These are phyloP conservation scores for Pseudocercospora cruenta DNA, from an alignment of 2,329 filamentous ascomycete genomes.

Conservation along the genomic window DNA sequence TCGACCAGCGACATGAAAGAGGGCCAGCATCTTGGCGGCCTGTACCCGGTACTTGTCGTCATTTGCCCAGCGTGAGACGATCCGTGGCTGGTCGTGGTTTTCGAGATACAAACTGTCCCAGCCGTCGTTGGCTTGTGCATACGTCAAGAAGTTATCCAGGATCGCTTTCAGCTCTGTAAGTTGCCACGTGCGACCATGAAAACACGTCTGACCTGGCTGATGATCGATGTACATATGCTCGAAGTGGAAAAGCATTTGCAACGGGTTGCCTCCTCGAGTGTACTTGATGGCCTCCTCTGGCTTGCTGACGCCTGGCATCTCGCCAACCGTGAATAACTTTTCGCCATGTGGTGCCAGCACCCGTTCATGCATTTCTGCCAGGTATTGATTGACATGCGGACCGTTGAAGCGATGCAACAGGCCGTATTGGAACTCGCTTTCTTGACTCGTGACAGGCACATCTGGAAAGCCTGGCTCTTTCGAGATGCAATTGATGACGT, in stretches of 20 bases:
- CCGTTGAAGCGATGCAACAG: slow-evolving; percentile 29
- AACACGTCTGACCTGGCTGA: slow-evolving; percentile 44
- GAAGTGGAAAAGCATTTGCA: slow-evolving; percentile 74
- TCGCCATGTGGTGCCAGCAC: slow-evolving; percentile 44
- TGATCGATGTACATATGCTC: slow-evolving; percentile 58
- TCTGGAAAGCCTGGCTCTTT: slow-evolving; percentile 48
- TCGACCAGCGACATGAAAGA: slow-evolving; percentile 20
- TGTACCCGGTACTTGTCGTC: slow-evolving; percentile 56
- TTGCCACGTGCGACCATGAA: slow-evolving; percentile 57
- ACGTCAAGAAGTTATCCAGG: slow-evolving; percentile 39
- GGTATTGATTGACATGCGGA: background rate
- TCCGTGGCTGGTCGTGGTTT: slow-evolving; percentile 66
- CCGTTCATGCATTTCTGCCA: slow-evolving; percentile 11
- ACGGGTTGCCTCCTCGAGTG: slow-evolving; percentile 55
- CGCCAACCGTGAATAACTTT: slow-evolving; percentile 51
- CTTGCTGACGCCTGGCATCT: slow-evolving; percentile 52
- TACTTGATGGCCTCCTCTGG: slow-evolving; percentile 19
- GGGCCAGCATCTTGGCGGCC: slow-evolving; percentile 59
- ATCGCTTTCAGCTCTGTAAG: slow-evolving; percentile 51
- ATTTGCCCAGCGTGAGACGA: slow-evolving; percentile 62
- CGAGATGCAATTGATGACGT: slow-evolving; percentile 53
- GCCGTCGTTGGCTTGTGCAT: slow-evolving; percentile 43
- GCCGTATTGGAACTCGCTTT: slow-evolving; percentile 27
- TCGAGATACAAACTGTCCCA: slow-evolving; percentile 69
- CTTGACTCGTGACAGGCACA: slow-evolving; percentile 44